Conservation (phyloP, 2,329 filamentous ascomycete genomes). For the Arthrobotrys iridis region DNA sequence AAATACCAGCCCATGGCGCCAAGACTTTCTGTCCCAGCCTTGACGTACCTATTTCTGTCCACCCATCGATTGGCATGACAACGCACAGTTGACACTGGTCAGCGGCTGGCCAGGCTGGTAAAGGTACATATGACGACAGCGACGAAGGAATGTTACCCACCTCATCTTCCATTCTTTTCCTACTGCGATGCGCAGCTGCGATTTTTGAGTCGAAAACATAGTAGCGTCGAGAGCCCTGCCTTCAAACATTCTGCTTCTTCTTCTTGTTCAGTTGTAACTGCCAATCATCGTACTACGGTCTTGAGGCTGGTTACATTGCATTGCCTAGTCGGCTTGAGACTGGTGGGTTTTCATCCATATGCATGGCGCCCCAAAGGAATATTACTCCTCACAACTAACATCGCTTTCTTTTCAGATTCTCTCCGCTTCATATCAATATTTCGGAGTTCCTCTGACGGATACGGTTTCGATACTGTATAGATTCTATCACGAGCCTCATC, state of each 20-base stretch:
- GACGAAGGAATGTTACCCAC: conserved; percentile 22
- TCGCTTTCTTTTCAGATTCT: neutral
- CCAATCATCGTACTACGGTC: conserved; percentile 7
- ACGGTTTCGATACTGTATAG: neutral
- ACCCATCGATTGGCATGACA: conserved; percentile 51
- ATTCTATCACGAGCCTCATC: neutral
- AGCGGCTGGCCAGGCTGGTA: neutral
- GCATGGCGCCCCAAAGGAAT: conserved; percentile 34
- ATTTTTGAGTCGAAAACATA: neutral
- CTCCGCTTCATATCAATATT: neutral
- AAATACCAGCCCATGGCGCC: neutral
- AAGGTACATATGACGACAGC: conserved; percentile 46
- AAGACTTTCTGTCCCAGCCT: conserved; percentile 10
- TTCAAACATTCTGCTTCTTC: neutral
- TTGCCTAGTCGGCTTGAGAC: conserved; percentile 15
- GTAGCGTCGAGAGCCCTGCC: conserved; percentile 4
- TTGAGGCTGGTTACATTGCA: conserved; percentile 48
- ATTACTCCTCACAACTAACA: neutral
- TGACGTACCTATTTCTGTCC: neutral
- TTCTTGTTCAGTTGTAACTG: neutral
- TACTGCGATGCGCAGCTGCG: neutral
- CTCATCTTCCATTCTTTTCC: neutral
- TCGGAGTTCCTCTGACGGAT: neutral
- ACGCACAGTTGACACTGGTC: conserved; percentile 39
- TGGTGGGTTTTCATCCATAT: neutral